Evolutionary conservation across 2,329 filamentous ascomycete genomes (phyloP).

Genomic region (Nigrograna mackinnonii): DNA sequence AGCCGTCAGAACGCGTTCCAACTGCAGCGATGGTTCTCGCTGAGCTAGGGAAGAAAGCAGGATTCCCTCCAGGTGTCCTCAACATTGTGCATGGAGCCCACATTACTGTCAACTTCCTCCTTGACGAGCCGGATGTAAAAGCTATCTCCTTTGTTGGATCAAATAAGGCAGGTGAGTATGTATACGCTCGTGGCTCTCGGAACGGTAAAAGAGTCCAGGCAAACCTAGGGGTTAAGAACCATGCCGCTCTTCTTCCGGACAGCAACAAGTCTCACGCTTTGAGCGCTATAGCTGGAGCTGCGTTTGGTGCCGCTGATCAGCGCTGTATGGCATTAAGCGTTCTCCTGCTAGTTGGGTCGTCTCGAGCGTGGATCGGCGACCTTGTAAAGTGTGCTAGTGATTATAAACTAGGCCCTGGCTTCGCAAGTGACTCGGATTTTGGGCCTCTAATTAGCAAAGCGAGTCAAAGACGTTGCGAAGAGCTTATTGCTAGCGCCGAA

Average conservation of each 20-base stretch:
- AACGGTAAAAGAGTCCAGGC: constrained; percentile 89
- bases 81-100: constrained; percentile 85
- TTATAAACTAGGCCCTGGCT: constrained; percentile 77
- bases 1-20: constrained; percentile 84
- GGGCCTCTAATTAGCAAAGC: constrained; percentile 81
- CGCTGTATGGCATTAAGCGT: constrained; percentile 87
- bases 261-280: constrained; percentile 89
- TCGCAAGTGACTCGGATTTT: constrained; percentile 79
- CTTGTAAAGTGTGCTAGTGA: constrained; percentile 75
- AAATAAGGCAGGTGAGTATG: constrained; percentile 89
- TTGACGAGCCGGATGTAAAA: constrained; percentile 84
- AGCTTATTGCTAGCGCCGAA: constrained; percentile 75
- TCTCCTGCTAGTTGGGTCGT: constrained; percentile 81
- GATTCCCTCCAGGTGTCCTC: constrained; percentile 79
- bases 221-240: constrained; percentile 88
- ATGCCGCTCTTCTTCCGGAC: constrained; percentile 81
- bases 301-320: constrained; percentile 84
- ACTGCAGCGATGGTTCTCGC: constrained; percentile 85
- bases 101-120: constrained; percentile 81
- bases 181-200: constrained; percentile 75
- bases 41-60: constrained; percentile 77
- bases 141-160: constrained; percentile 84
- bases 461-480: constrained; percentile 78
- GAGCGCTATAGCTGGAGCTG: constrained; percentile 81
- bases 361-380: constrained; percentile 79